Conservation (phyloP, 768 basidiomycete genomes). For the Boletus vermiculosoides region DNA sequence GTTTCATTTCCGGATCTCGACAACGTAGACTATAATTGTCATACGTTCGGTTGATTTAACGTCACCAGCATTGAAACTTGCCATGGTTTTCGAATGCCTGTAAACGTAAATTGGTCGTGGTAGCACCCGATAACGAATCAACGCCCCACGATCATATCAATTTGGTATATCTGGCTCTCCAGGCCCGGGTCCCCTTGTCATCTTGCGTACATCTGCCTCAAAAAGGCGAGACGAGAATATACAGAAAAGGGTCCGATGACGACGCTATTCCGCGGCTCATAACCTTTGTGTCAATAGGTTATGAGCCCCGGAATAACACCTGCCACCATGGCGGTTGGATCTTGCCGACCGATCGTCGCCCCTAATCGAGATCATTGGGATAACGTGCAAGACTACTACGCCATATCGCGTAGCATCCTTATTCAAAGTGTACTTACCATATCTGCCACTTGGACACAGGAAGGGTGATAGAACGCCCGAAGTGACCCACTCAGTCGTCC, state of each 20-base stretch:
- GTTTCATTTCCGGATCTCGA: constrained; percentile 26
- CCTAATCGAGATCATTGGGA: background rate
- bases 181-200: background rate
- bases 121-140: background rate
- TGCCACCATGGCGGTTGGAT: constrained; percentile 16
- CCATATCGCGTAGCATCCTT: constrained; percentile 3
- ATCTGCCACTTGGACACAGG: background rate
- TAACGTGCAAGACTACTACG: constrained; percentile 8
- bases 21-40: constrained; percentile 5
- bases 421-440: background rate
- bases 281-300: constrained; percentile 13
- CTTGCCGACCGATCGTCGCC: constrained; percentile 1
- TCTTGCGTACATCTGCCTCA: background rate
- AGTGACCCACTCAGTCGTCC: constrained; percentile 9
- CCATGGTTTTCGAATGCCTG: background rate
- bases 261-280: constrained; percentile 17
- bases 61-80: constrained; percentile 8
- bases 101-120: constrained; percentile 17
- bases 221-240: background rate
- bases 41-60: constrained; percentile 13
- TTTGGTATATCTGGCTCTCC: background rate
- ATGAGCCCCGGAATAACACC: constrained; percentile 27
- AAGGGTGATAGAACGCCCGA: constrained; percentile 7
- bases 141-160: background rate
- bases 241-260: constrained; percentile 11